Percentiles rank a stretch among this genome's conserved stretches.
phyloP scores from a whole-genome alignment of 1,139 yeast genomes.

The Yamadazyma taylorii region DNA sequence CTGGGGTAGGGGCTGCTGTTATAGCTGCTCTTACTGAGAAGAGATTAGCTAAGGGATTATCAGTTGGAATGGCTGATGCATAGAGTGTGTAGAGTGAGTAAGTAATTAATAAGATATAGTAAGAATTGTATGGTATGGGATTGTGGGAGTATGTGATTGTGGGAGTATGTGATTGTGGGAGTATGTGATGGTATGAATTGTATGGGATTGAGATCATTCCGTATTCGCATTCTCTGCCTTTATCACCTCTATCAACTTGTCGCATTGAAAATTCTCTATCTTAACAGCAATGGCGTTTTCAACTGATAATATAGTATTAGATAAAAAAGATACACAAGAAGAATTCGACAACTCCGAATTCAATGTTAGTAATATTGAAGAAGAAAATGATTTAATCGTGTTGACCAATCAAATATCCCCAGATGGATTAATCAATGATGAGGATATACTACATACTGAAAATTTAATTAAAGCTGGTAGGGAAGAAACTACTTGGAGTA shows the following conservation, averaged over 20 bases:
- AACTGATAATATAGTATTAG: constrained; percentile 1
- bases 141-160: too few species aligned
- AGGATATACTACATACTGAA: constrained; percentile 25
- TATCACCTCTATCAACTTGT: too few species aligned
- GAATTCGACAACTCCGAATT: not conserved
- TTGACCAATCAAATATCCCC: constrained; percentile 19
- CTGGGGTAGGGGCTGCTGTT: constrained; percentile 97
- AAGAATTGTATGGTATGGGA: too few species aligned
- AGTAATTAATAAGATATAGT: too few species aligned
- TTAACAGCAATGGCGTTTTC: constrained; percentile 1
- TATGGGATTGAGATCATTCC: too few species aligned
- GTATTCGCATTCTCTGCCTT: too few species aligned
- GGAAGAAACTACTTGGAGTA: constrained; percentile 11
- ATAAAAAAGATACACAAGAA: not conserved
- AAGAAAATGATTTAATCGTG: constrained; percentile 17
- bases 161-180: too few species aligned
- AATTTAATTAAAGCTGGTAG: constrained; percentile 22
- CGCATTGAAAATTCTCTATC: too few species aligned
- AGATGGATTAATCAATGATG: constrained; percentile 14
- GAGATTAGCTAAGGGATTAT: constrained; percentile 67
- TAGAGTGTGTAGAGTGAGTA: constrained; percentile 1
- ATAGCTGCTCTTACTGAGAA: constrained; percentile 91
- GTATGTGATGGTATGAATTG: too few species aligned
- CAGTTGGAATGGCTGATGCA: constrained; percentile 55
- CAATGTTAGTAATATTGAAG: constrained; percentile 12